Evolutionary conservation across 1,284 basidiomycete species (phyloP).

Genomic region (Pascua sp.): DNA sequence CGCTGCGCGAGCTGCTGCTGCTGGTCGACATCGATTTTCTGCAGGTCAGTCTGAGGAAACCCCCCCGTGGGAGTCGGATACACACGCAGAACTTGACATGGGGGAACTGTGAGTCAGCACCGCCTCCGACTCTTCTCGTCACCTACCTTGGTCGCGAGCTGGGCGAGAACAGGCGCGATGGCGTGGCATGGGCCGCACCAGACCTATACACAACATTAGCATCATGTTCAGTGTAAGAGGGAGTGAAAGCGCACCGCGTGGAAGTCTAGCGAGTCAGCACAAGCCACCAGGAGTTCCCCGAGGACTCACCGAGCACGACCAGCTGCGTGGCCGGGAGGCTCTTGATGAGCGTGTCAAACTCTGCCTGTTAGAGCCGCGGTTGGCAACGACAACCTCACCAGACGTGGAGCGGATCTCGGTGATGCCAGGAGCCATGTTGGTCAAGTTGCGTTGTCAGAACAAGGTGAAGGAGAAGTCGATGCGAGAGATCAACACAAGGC

Average conservation of each 20-base stretch:
- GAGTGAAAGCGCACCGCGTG: conserved; percentile 27
- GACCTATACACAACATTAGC: neutral
- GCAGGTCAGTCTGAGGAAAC: conserved; percentile 10
- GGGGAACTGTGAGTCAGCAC: conserved; percentile 8
- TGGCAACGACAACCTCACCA: neutral
- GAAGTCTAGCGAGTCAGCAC: conserved; percentile 29
- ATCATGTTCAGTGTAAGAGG: neutral
- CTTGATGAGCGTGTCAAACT: conserved; percentile 11
- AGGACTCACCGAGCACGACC: conserved; percentile 7
- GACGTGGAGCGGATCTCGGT: conserved; percentile 7
- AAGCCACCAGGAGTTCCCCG: neutral
- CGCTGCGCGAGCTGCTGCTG: conserved; percentile 45
- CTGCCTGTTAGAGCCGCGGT: neutral
- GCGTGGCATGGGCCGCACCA: conserved; percentile 48
- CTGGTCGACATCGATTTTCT: conserved; percentile 53
- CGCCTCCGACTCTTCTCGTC: too few relatives aligned
- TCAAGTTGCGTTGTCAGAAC: too few relatives aligned
- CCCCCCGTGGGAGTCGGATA: neutral
- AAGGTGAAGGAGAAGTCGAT: too few relatives aligned
- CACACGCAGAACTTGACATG: conserved; percentile 44
- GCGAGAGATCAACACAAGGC: too few relatives aligned
- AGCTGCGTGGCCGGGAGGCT: conserved; percentile 8
- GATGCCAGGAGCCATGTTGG: conserved; percentile 5
- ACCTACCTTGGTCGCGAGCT: conserved; percentile 35
- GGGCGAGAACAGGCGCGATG: conserved; percentile 44